Percentiles rank a stretch among this genome's conserved stretches.
phyloP scores from a whole-genome alignment of 2,329 filamentous ascomycete genomes.

The Xylaria sp. region DNA sequence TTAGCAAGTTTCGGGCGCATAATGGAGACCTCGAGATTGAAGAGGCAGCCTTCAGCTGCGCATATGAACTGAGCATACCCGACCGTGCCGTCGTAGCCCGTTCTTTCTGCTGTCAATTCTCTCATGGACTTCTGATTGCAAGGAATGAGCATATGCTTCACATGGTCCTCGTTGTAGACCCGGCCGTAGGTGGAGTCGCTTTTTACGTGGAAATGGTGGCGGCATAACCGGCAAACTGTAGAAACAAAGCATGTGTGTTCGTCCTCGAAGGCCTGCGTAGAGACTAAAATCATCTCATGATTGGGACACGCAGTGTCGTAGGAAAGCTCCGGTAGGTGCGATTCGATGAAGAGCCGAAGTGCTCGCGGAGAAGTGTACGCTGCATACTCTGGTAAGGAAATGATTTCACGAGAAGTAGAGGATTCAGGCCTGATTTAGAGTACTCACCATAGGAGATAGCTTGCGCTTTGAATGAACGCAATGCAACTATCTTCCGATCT shows the following conservation, averaged over 20 bases:
- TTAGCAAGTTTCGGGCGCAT: conserved; percentile 47
- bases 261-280: conserved; percentile 22
- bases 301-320: conserved; percentile 18
- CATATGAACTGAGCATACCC: conserved; percentile 32
- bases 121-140: conserved; percentile 13
- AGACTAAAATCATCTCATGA: conserved; percentile 33
- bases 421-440: not conserved
- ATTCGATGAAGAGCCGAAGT: conserved; percentile 31
- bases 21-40: conserved; percentile 52
- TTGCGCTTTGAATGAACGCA: not conserved
- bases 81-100: conserved; percentile 16
- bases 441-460: conserved; percentile 12
- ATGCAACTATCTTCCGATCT: conserved; percentile 8
- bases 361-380: conserved; percentile 36
- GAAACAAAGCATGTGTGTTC: conserved; percentile 27
- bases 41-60: conserved; percentile 30
- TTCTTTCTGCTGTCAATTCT: conserved; percentile 8
- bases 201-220: conserved; percentile 35
- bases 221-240: conserved; percentile 32
- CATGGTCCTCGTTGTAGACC: conserved; percentile 23
- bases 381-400: conserved; percentile 9
- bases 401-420: not conserved
- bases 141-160: conserved; percentile 34
- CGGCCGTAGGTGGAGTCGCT: conserved; percentile 16
- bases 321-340: conserved; percentile 24